Conservation (phyloP, 139 green algal species). For the Chlorella sp. region DNA sequence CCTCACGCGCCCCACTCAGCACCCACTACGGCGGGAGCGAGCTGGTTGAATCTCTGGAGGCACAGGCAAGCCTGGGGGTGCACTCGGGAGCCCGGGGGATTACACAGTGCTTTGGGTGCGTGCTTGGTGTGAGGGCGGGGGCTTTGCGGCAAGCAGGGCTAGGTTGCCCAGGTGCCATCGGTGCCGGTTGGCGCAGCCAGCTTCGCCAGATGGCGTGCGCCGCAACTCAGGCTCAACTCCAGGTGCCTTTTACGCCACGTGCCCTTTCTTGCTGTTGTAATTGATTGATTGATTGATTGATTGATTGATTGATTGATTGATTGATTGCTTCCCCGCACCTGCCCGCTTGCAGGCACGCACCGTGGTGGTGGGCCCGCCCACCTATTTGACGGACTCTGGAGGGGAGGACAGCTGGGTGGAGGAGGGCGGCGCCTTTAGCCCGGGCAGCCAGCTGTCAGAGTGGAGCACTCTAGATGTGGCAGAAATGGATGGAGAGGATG, state of each 20-base stretch:
- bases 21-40: neutral
- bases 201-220: no score
- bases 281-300: no score
- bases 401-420: constrained; percentile 16
- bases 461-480: constrained; percentile 16
- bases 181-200: no score
- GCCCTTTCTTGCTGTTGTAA: no score
- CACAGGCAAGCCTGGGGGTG: neutral
- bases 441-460: constrained; percentile 26
- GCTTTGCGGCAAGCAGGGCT: no score
- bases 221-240: no score
- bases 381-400: constrained; percentile 18
- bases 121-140: no score
- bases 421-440: neutral
- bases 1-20: neutral
- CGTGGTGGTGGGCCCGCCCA: constrained; percentile 25
- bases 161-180: no score
- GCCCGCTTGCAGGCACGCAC: neutral
- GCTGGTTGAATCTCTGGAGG: constrained; percentile 3
- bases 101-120: no score
- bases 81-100: no score
- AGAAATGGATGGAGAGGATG: neutral
- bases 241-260: no score
- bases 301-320: no score
- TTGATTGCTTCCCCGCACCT: neutral